phyloP scores from a whole-genome alignment of 1,284 basidiomycete species.

The Anthracocystis walkeri region DNA sequence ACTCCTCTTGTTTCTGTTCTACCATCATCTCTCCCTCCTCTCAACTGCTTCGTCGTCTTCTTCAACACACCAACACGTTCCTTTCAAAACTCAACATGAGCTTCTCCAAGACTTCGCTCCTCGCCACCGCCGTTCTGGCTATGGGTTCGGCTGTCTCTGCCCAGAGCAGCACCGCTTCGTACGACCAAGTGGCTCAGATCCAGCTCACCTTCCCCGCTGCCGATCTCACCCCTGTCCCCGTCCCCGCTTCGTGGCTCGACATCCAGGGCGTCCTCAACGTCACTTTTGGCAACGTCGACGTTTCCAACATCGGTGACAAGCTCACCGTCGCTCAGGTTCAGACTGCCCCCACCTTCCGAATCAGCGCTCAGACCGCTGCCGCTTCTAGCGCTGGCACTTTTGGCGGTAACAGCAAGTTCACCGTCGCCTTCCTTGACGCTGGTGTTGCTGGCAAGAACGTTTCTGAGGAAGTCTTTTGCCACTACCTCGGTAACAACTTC shows the following conservation, averaged over 20 bases:
- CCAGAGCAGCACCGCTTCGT: constrained; percentile 43
- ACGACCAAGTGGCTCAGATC: constrained; percentile 47
- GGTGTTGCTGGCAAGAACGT: constrained; percentile 51
- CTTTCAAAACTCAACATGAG: constrained; percentile 21
- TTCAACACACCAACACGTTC: not conserved
- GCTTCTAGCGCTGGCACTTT: constrained; percentile 27
- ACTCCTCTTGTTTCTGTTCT: not conserved
- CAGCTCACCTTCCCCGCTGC: constrained; percentile 53
- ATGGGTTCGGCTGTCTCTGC: constrained; percentile 41
- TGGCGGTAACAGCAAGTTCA: constrained; percentile 38
- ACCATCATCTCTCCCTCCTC: constrained; percentile 6
- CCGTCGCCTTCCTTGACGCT: constrained; percentile 47
- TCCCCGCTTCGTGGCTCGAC: constrained; percentile 48
- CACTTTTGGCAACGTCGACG: constrained; percentile 41
- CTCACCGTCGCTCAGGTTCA: constrained; percentile 52
- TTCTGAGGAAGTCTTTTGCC: constrained; percentile 37
- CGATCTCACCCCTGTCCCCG: constrained; percentile 35
- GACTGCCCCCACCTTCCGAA: constrained; percentile 44
- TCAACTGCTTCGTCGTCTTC: constrained; percentile 6
- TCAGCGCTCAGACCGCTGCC: constrained; percentile 32
- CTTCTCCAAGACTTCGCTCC: constrained; percentile 44
- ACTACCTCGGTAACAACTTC: constrained; percentile 55
- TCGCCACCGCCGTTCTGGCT: constrained; percentile 38
- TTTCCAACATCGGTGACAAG: constrained; percentile 44
- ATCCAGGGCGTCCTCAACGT: constrained; percentile 56